Percentiles rank a stretch among this genome's conserved stretches.
Evolutionary conservation across 768 basidiomycete species (phyloP).

Genomic region (Tylopilus subfusipes): DNA sequence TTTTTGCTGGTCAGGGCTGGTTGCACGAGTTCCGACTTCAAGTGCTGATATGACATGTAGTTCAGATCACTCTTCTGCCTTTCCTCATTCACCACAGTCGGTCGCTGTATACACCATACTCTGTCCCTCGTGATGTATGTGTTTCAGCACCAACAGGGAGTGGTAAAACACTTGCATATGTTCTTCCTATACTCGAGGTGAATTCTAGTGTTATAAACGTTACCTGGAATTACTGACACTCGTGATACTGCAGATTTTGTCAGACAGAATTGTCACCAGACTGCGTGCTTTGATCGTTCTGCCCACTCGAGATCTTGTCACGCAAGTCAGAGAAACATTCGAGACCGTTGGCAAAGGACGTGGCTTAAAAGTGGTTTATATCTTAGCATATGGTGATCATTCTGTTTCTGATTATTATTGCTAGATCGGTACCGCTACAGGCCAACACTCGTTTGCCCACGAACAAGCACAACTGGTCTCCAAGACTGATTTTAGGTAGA

Average conservation of each 20-base stretch:
- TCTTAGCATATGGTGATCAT: neutral
- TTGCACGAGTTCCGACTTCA: neutral
- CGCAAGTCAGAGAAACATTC: constrained; percentile 90
- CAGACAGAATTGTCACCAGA: constrained; percentile 71
- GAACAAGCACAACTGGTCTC: constrained; percentile 82
- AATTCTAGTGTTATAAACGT: constrained; percentile 2
- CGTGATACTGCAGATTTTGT: constrained; percentile 51
- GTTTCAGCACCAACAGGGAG: constrained; percentile 97
- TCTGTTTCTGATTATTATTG: constrained; percentile 2
- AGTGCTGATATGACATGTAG: constrained; percentile 40
- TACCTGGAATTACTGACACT: neutral
- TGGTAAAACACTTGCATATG: constrained; percentile 97
- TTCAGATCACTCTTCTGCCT: constrained; percentile 86
- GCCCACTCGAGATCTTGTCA: constrained; percentile 91
- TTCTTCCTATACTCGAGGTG: constrained; percentile 88
- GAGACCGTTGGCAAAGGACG: constrained; percentile 82
- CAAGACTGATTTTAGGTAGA: constrained; percentile 53
- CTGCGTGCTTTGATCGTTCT: constrained; percentile 86
- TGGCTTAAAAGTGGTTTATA: constrained; percentile 64
- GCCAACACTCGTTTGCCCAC: constrained; percentile 90
- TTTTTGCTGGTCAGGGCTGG: constrained; percentile 75
- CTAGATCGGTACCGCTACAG: constrained; percentile 78
- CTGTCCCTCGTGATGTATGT: constrained; percentile 75
- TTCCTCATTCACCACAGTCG: constrained; percentile 58
- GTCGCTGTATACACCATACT: constrained; percentile 61